phyloP scores from a whole-genome alignment of 306 rosid species.

The Fagus crenata region DNA sequence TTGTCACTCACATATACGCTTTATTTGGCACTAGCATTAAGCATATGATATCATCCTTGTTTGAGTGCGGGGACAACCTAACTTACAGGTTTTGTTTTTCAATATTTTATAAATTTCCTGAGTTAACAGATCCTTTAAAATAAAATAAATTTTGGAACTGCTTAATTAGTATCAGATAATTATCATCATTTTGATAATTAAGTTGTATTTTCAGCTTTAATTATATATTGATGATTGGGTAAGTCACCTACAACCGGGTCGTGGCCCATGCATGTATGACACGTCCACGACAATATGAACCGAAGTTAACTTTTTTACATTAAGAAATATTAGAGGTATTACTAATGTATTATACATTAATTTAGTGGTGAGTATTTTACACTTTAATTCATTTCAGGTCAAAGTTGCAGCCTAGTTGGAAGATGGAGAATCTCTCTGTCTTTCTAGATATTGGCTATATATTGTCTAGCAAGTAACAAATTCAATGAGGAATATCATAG shows the following conservation, averaged over 20 bases:
- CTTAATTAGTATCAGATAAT: not conserved
- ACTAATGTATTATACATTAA: not conserved
- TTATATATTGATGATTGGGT: slow-evolving; percentile 6
- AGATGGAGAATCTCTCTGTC: not conserved
- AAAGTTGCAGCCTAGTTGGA: slow-evolving; percentile 31
- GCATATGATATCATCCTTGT: slow-evolving; percentile 27
- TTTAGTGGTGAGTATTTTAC: not conserved
- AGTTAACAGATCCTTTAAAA: not conserved
- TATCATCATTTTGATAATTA: not conserved
- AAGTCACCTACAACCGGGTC: slow-evolving; percentile 31
- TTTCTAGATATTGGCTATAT: not conserved
- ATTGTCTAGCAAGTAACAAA: slow-evolving; percentile 5
- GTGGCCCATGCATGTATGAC: slow-evolving; percentile 39
- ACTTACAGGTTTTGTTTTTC: slow-evolving; percentile 25
- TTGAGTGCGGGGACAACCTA: slow-evolving; percentile 32
- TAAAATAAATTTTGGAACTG: not conserved
- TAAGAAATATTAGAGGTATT: not conserved
- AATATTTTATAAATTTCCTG: slow-evolving; percentile 12
- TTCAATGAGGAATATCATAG: slow-evolving; percentile 3
- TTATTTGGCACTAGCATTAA: not conserved
- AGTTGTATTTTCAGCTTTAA: not conserved
- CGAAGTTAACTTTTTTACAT: not conserved
- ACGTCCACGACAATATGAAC: slow-evolving; percentile 22
- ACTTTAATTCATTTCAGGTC: slow-evolving; percentile 17
- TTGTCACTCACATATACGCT: slow-evolving; percentile 27